A percentile compares a stretch with the other conserved stretches of the same genome.
These are phyloP conservation scores for Termitomyces sp. DNA, from an alignment of 768 basidiomycete genomes.

Conservation along the genomic window DNA sequence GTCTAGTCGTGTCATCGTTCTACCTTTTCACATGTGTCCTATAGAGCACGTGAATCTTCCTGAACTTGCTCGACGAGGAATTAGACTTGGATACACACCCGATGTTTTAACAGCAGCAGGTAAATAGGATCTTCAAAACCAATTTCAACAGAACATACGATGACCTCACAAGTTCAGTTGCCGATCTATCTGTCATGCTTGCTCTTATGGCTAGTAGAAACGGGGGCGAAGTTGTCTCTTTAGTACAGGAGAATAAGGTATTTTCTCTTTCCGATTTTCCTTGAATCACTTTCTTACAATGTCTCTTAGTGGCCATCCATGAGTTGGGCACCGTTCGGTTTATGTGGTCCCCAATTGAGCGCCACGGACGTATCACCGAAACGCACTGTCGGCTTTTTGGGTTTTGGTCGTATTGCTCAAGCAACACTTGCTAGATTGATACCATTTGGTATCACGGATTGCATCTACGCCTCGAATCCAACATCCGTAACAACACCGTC, in stretches of 20 bases:
- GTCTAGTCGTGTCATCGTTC: neutral
- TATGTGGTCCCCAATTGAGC: constrained; percentile 83
- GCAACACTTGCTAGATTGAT: constrained; percentile 75
- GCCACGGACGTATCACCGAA: constrained; percentile 41
- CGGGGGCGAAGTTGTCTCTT: constrained; percentile 52
- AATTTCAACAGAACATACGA: neutral
- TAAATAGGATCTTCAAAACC: constrained; percentile 19
- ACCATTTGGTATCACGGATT: constrained; percentile 76
- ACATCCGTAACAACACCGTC: constrained; percentile 43
- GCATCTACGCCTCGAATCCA: constrained; percentile 64
- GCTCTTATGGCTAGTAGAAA: constrained; percentile 92
- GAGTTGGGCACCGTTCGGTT: constrained; percentile 77
- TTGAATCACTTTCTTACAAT: neutral
- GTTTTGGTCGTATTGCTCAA: constrained; percentile 93
- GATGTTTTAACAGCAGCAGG: constrained; percentile 93
- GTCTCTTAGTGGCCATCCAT: constrained; percentile 67
- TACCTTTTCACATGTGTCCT: neutral
- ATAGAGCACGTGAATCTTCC: constrained; percentile 78
- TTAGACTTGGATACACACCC: constrained; percentile 88
- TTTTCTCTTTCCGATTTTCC: constrained; percentile 14
- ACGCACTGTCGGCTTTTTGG: constrained; percentile 85
- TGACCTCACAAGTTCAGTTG: constrained; percentile 47
- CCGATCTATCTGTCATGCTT: constrained; percentile 88
- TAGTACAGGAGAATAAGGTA: constrained; percentile 72
- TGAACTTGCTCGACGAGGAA: constrained; percentile 52